Percentiles rank a stretch among this genome's conserved stretches.
Conservation (phyloP, 169 alveolate species). For the Plasmodium yoelii region DNA sequence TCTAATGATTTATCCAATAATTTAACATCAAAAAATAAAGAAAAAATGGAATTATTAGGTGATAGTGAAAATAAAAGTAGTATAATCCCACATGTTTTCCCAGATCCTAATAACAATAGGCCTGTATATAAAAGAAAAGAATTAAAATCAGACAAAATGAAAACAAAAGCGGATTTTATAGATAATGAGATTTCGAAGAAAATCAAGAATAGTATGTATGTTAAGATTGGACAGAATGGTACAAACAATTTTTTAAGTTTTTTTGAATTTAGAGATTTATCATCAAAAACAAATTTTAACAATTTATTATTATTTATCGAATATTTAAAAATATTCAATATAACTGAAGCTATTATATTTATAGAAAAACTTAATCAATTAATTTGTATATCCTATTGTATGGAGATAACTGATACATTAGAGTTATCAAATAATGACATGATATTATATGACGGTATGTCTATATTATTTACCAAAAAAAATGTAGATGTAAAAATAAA, state of each 20-base stretch:
- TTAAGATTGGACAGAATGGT: slow-evolving; percentile 69
- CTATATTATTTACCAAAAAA: slow-evolving; percentile 9
- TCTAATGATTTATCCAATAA: not conserved
- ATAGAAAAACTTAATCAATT: slow-evolving; percentile 32
- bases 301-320: slow-evolving; percentile 40
- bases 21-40: not conserved
- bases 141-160: slow-evolving; percentile 30
- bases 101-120: slow-evolving; percentile 1
- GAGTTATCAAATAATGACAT: slow-evolving; percentile 56
- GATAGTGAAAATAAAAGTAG: not conserved
- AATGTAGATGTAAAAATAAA: slow-evolving; percentile 17
- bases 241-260: slow-evolving; percentile 32
- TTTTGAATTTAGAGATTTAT: slow-evolving; percentile 49
- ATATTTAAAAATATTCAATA: slow-evolving; percentile 24
- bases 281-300: slow-evolving; percentile 7
- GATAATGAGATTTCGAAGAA: slow-evolving; percentile 12
- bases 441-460: slow-evolving; percentile 38
- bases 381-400: slow-evolving; percentile 68
- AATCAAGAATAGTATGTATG: slow-evolving; percentile 29
- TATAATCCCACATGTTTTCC: not conserved
- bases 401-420: slow-evolving; percentile 35
- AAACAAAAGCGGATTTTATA: slow-evolving; percentile 20
- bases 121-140: slow-evolving; percentile 58
- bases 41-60: not conserved
- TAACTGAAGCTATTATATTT: slow-evolving; percentile 32